phyloP scores from a whole-genome alignment of 148 eudicot genomes.

The Mesembryanthemum crystallinum region DNA sequence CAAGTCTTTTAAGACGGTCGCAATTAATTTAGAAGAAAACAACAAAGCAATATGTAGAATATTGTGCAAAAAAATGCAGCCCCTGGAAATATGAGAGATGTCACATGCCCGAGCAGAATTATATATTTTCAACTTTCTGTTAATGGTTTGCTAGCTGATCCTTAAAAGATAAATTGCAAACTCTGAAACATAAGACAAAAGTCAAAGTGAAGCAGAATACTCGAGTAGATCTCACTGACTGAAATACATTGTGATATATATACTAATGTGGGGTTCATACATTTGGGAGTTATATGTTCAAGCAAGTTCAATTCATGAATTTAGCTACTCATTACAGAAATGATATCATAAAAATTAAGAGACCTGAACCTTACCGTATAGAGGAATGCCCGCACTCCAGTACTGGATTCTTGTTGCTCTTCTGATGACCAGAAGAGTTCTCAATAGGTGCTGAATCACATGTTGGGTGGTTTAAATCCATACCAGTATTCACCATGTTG shows the following conservation, averaged over 20 bases:
- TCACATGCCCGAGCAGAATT: neutral
- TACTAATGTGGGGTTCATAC: neutral
- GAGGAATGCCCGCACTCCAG: constrained; percentile 45
- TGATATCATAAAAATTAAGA: neutral
- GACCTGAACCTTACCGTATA: constrained; percentile 38
- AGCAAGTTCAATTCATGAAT: too few relatives aligned
- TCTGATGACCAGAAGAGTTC: constrained; percentile 18
- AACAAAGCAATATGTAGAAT: neutral
- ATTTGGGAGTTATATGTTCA: too few relatives aligned
- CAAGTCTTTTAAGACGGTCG: neutral
- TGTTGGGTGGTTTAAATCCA: constrained; percentile 26
- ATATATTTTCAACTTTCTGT: neutral
- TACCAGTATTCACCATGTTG: constrained; percentile 27
- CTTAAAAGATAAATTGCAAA: neutral
- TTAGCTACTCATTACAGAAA: neutral
- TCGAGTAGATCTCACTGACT: too few relatives aligned
- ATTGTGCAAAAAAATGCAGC: neutral
- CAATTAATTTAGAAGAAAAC: neutral
- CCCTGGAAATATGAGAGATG: neutral
- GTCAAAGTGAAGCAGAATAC: neutral
- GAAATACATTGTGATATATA: too few relatives aligned
- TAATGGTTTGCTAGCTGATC: neutral
- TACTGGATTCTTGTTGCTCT: constrained; percentile 12
- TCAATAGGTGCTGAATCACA: constrained; percentile 29
- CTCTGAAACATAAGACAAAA: neutral